A percentile compares a stretch with the other conserved stretches of the same genome.
Evolutionary conservation across 768 basidiomycete genomes (phyloP).

Genomic region (Mycena rebaudengoi): DNA sequence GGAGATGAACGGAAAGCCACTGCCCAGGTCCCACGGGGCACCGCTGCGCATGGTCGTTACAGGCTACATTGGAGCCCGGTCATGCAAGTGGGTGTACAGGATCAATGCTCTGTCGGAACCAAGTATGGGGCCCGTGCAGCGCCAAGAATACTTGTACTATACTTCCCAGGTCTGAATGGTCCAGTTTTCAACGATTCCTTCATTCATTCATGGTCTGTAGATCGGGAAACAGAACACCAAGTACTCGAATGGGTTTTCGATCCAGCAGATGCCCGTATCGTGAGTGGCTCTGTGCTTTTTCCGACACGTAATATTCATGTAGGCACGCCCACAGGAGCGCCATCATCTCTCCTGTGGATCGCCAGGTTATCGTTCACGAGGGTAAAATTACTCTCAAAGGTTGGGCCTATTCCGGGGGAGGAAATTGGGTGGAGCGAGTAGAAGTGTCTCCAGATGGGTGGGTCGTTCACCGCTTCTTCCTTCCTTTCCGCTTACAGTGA

Average conservation of each 20-base stretch:
- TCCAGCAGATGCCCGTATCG: conserved; percentile 68
- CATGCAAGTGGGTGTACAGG: conserved; percentile 61
- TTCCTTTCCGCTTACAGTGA: too few species aligned
- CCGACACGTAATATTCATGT: background rate
- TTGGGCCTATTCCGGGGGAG: conserved; percentile 56
- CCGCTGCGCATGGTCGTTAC: conserved; percentile 60
- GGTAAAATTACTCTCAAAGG: conserved; percentile 54
- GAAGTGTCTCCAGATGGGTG: conserved; percentile 61
- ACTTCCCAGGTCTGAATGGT: conserved; percentile 57
- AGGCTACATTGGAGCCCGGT: conserved; percentile 64
- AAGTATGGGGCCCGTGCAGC: conserved; percentile 60
- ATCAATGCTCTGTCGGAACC: conserved; percentile 60
- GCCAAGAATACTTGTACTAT: conserved; percentile 63
- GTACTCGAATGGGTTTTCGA: conserved; percentile 64
- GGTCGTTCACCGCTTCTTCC: conserved; percentile 6
- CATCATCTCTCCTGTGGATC: conserved; percentile 54
- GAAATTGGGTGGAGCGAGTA: conserved; percentile 65
- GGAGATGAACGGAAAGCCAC: conserved; percentile 59
- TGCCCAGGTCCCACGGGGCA: conserved; percentile 60
- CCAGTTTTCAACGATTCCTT: too few species aligned
- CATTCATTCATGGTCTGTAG: conserved; percentile 36
- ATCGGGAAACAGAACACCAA: conserved; percentile 61
- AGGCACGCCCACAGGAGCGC: conserved; percentile 50
- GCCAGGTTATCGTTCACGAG: conserved; percentile 56
- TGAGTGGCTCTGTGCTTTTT: too few species aligned